A percentile compares a stretch with the other conserved stretches of the same genome.
Evolutionary conservation across 257 asterid species (phyloP).

Genomic region (Fraxinus quadrangulata): DNA sequence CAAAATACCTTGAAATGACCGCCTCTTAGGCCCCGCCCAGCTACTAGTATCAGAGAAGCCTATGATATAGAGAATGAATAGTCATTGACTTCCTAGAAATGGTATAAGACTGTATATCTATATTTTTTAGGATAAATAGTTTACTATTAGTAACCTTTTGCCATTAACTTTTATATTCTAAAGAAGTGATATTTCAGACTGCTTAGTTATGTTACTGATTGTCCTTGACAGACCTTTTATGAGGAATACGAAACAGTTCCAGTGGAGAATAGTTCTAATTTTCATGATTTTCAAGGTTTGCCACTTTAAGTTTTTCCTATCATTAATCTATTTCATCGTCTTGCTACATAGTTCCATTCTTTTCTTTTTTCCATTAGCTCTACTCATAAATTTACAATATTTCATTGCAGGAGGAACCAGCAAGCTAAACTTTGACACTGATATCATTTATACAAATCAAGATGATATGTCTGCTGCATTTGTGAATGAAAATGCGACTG

Average conservation of each 20-base stretch:
- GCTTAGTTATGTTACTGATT: neutral
- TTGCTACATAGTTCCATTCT: neutral
- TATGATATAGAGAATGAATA: too few species aligned
- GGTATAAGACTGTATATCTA: too few species aligned
- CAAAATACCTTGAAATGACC: too few species aligned
- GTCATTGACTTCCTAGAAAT: too few species aligned
- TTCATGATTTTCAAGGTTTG: constrained; percentile 54
- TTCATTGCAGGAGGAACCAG: constrained; percentile 42
- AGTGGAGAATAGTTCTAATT: constrained; percentile 35
- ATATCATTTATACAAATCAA: constrained; percentile 27
- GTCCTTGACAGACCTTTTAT: constrained; percentile 38
- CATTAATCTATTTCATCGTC: neutral
- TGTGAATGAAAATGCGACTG: constrained; percentile 25
- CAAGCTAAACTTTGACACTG: constrained; percentile 26
- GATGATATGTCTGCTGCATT: constrained; percentile 31
- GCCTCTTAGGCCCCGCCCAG: too few species aligned
- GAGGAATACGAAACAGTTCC: constrained; percentile 54
- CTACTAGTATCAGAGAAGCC: too few species aligned
- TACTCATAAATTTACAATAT: neutral
- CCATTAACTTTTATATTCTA: too few species aligned
- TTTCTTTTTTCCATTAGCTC: neutral
- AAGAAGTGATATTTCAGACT: too few species aligned
- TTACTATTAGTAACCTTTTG: too few species aligned
- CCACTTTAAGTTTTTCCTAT: neutral
- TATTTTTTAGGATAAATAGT: too few species aligned